Base-by-base conservation (phyloP, 164 flowering plant genomes). In the Sedum album region DNA sequence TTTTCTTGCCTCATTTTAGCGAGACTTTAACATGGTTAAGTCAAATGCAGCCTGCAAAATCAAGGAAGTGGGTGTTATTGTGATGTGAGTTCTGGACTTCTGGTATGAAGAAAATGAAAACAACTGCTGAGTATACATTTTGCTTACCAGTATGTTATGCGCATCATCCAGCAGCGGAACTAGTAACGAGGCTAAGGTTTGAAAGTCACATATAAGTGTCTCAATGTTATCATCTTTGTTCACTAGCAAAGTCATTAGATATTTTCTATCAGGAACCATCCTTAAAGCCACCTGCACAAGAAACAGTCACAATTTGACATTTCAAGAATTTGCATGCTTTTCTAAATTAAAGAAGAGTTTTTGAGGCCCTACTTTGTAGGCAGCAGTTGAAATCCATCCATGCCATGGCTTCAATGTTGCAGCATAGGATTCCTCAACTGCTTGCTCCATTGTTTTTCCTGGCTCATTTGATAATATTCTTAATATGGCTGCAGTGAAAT, bases 311-410 rank as follows among this genome's bases (percentile, higher is more conserved):
- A 67, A 31, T 60, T 35, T 7, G 28, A 21, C 31, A 39, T 26
- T 26, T 15, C 49, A 57, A 28, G 28, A 17, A 65, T 26, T 41
- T n/a, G 57, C 26, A 51, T 11, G 6, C 23, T 21, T 7, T 2
- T 42, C 21, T 41, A 46, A 51, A 21, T 5, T n/a, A 51, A 51
- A 51, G 26, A 51, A 35, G 9, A 26, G 1, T 31, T 13, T n/a
- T 67, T 17, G 26, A 6, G 31, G 33, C 84, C 91, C 70, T 82
- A 88, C 97, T 76, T 74, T 85, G 72, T 77, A 88, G 46, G 98
- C 98, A 57, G 96, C 89, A 2, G 90, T 76, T 20, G 96, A 82
- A 69, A 92, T 92, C 98, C 98, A 92, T 41, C 95, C 87, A 80
- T 92, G 98, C 93, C 94, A 90, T 51, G 90, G 98, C 70, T 86